Percentiles rank a stretch among this genome's conserved stretches.
phyloP scores from a whole-genome alignment of 164 flowering plant species.

The Dillenia turbinata region DNA sequence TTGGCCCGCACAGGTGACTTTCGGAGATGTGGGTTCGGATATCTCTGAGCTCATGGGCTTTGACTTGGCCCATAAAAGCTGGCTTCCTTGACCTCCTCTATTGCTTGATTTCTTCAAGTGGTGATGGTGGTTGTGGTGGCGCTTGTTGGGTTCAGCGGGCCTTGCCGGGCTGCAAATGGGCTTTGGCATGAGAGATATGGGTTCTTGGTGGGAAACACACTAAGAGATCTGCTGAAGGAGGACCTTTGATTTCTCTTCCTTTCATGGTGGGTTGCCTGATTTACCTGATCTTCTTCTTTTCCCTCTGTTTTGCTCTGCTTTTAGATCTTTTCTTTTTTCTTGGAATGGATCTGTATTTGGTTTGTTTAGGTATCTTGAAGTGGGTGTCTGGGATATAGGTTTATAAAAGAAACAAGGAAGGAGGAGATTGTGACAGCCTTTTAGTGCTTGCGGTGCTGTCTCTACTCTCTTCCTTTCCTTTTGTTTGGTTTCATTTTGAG shows the following conservation, averaged over 20 bases:
- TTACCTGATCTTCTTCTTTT: constrained; percentile 1
- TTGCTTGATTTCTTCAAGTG: constrained; percentile 21
- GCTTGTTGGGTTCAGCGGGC: constrained; percentile 35
- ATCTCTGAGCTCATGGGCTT: constrained; percentile 42
- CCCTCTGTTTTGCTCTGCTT: neutral
- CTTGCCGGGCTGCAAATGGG: constrained; percentile 80
- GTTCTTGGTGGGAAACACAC: constrained; percentile 84
- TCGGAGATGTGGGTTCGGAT: constrained; percentile 79
- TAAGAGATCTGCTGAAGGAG: constrained; percentile 58
- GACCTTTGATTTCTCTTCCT: constrained; percentile 47
- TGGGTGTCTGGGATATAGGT: constrained; percentile 3
- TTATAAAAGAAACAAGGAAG: constrained; percentile 26
- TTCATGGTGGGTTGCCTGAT: constrained; percentile 28
- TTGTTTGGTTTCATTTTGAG: constrained; percentile 11
- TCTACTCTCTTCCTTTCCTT: constrained; percentile 14
- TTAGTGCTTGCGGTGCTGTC: neutral
- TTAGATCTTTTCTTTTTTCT: constrained; percentile 1
- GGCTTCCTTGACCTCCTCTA: constrained; percentile 40
- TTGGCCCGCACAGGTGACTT: constrained; percentile 96
- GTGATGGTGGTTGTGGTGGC: constrained; percentile 27
- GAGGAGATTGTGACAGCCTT: constrained; percentile 33
- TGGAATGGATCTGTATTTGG: neutral
- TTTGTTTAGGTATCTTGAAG: neutral
- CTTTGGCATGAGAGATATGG: constrained; percentile 75
- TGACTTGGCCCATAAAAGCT: constrained; percentile 50